A percentile compares a stretch with the other conserved stretches of the same genome.
Evolutionary conservation across 75 land plant genomes (phyloP).

Genomic region (Ceratopteris richardii): DNA sequence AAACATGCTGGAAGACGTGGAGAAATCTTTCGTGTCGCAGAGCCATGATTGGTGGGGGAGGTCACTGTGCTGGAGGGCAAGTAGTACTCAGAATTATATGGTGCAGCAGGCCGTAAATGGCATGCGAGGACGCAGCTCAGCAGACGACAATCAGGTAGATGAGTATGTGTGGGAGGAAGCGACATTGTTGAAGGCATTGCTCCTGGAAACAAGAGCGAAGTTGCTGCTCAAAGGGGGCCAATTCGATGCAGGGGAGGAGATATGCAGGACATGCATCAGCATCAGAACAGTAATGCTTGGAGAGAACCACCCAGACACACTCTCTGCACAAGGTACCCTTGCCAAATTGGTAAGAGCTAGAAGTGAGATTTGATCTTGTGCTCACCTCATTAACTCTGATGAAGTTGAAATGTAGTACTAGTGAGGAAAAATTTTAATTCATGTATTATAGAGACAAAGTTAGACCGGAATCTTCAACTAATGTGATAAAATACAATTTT

Average conservation of each 20-base stretch:
- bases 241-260: slow-evolving; percentile 77
- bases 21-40: slow-evolving; percentile 77
- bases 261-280: slow-evolving; percentile 75
- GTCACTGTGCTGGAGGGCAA: slow-evolving; percentile 61
- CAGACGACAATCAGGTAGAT: slow-evolving; percentile 25
- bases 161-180: slow-evolving; percentile 78
- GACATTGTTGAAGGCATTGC: slow-evolving; percentile 68
- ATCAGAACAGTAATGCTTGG: slow-evolving; percentile 92
- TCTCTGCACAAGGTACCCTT: slow-evolving; percentile 82
- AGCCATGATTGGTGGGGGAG: slow-evolving; percentile 61
- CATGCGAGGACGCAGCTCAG: no score
- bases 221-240: slow-evolving; percentile 70
- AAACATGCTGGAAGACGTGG: slow-evolving; percentile 69
- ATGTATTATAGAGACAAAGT: no score
- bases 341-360: slow-evolving; percentile 64
- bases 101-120: slow-evolving; percentile 40
- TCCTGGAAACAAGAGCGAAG: slow-evolving; percentile 85
- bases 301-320: slow-evolving; percentile 56
- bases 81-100: slow-evolving; percentile 6
- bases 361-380: slow-evolving; percentile 46
- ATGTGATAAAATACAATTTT: no score
- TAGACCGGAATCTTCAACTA: no score
- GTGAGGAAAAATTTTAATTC: no score
- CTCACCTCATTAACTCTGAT: no score
- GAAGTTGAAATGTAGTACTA: no score